These are phyloP conservation scores for Lobosporangium transversale DNA, from an alignment of 192 early-diverging fungal genomes.

Conservation along the genomic window DNA sequence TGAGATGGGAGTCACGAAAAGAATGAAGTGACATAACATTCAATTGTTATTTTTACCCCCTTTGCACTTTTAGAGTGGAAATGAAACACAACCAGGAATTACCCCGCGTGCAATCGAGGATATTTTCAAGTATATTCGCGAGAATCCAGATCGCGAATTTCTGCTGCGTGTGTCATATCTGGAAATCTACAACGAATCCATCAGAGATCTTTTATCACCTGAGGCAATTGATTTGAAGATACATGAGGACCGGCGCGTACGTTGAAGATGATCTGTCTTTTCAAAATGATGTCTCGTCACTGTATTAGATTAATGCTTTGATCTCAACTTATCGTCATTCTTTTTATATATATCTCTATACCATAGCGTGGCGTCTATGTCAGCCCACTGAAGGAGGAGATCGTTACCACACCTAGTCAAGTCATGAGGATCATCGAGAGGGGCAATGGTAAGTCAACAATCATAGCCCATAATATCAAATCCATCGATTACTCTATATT, in stretches of 20 bases:
- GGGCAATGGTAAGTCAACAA: constrained; percentile 69
- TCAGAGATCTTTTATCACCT: constrained; percentile 90
- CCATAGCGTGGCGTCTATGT: constrained; percentile 77
- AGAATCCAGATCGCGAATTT: constrained; percentile 80
- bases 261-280: neutral
- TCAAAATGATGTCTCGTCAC: neutral
- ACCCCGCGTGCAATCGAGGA: constrained; percentile 82
- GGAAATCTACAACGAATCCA: constrained; percentile 97
- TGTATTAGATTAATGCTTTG: neutral
- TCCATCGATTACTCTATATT: neutral
- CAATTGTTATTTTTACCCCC: neutral
- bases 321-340: neutral
- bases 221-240: constrained; percentile 87
- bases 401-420: constrained; percentile 74
- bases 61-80: constrained; percentile 61
- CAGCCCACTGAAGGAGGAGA: constrained; percentile 75
- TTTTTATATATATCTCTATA: neutral
- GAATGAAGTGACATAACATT: neutral
- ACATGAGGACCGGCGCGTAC: constrained; percentile 72
- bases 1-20: too few species aligned
- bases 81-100: constrained; percentile 75
- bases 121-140: constrained; percentile 78
- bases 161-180: constrained; percentile 95
- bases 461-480: neutral
- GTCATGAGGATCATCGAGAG: constrained; percentile 79